Conservation (phyloP, 2,329 filamentous ascomycete genomes). For the Hypoxylon sp. region DNA sequence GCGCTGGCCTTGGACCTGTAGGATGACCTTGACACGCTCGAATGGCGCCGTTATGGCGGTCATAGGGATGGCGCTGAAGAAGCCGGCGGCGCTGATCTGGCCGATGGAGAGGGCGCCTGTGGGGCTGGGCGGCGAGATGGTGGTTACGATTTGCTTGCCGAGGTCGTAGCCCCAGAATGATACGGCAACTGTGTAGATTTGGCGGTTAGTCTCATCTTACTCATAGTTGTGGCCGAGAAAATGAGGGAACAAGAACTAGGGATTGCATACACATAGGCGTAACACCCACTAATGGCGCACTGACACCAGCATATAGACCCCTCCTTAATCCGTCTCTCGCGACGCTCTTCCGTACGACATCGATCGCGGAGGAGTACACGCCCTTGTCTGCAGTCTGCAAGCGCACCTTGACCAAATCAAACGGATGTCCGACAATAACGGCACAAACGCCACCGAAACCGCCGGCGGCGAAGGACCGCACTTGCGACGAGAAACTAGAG, state of each 20-base stretch:
- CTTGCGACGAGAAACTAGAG: constrained; percentile 60
- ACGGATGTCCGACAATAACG: constrained; percentile 94
- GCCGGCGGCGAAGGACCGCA: constrained; percentile 88
- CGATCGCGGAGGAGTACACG: constrained; percentile 89
- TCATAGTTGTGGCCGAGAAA: neutral
- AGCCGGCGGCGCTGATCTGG: constrained; percentile 91
- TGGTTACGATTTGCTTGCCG: constrained; percentile 87
- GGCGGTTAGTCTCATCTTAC: constrained; percentile 16
- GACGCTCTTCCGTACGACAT: constrained; percentile 90
- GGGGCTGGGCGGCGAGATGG: constrained; percentile 73
- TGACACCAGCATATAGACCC: constrained; percentile 96
- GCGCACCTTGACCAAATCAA: constrained; percentile 97
- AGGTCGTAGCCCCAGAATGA: constrained; percentile 92
- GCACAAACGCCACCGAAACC: constrained; percentile 95
- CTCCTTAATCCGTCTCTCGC: constrained; percentile 84
- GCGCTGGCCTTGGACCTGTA: constrained; percentile 94
- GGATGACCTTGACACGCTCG: constrained; percentile 97
- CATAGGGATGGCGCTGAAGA: constrained; percentile 98
- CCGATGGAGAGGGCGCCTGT: constrained; percentile 81
- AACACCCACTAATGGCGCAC: constrained; percentile 92
- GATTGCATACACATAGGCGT: constrained; percentile 95
- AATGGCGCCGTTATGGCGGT: constrained; percentile 98
- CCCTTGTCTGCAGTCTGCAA: constrained; percentile 96
- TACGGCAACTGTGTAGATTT: constrained; percentile 69
- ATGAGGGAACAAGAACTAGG: neutral